These are phyloP conservation scores for Apiotrichum laibachii DNA, from an alignment of 1,284 basidiomycete genomes.

Conservation along the genomic window DNA sequence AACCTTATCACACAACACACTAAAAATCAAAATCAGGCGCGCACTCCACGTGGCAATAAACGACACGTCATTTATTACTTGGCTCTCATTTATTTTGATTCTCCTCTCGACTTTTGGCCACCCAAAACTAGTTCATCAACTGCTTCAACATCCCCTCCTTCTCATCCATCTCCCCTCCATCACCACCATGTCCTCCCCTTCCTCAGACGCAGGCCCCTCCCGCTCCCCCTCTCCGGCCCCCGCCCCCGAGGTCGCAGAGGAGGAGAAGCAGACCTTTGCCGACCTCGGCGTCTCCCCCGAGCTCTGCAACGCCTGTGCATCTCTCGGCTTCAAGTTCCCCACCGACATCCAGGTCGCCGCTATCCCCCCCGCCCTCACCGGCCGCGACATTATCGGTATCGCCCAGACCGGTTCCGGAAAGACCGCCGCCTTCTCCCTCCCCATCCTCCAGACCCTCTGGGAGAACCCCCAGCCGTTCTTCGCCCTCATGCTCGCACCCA, in stretches of 20 bases:
- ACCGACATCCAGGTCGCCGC: slow-evolving; percentile 87
- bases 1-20: background rate
- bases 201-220: slow-evolving; percentile 21
- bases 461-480: slow-evolving; percentile 92
- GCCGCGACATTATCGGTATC: slow-evolving; percentile 94
- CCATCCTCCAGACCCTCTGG: slow-evolving; percentile 95
- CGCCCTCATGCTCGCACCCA: slow-evolving; percentile 91
- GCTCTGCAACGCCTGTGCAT: slow-evolving; percentile 78
- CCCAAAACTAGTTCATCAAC: too few relatives aligned
- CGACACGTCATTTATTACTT: slow-evolving; percentile 3
- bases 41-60: background rate
- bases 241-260: slow-evolving; percentile 12
- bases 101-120: too few relatives aligned
- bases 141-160: background rate
- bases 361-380: slow-evolving; percentile 86
- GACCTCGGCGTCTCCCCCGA: slow-evolving; percentile 83
- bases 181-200: slow-evolving; percentile 16
- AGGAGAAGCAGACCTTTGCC: slow-evolving; percentile 51
- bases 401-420: slow-evolving; percentile 97
- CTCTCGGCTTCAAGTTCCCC: slow-evolving; percentile 79
- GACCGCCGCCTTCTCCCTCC: slow-evolving; percentile 94
- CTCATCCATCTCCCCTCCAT: background rate
- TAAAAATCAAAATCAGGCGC: slow-evolving; percentile 17
- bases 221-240: slow-evolving; percentile 18
- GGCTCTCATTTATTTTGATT: too few relatives aligned